These are phyloP conservation scores for Phialemoniopsis sp. DNA, from an alignment of 2,329 filamentous ascomycete species.

Conservation along the genomic window DNA sequence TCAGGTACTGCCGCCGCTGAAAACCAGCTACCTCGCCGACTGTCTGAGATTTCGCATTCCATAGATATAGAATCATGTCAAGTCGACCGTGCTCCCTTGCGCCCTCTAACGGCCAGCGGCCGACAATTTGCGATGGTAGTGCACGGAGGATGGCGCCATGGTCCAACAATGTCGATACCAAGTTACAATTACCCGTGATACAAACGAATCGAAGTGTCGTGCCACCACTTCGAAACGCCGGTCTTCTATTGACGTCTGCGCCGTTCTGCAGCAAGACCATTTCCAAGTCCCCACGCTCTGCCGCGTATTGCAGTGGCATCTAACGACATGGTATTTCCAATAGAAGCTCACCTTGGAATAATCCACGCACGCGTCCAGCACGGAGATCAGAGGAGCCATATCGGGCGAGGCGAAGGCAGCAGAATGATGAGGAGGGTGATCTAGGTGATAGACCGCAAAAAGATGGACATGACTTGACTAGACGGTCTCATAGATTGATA, in stretches of 20 bases:
- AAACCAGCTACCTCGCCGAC: too few relatives aligned
- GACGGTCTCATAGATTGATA: too few relatives aligned
- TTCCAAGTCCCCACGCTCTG: constrained; percentile 7
- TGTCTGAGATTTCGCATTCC: constrained; percentile 1
- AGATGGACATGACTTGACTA: too few relatives aligned
- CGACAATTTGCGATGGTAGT: constrained; percentile 5
- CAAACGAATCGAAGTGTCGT: constrained; percentile 15
- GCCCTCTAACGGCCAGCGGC: constrained; percentile 12
- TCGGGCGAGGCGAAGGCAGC: too few relatives aligned
- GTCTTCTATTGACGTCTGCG: constrained; percentile 11
- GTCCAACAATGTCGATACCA: constrained; percentile 6
- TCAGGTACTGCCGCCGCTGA: too few relatives aligned
- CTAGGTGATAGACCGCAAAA: too few relatives aligned
- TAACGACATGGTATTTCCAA: too few relatives aligned
- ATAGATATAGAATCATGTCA: constrained; percentile 15
- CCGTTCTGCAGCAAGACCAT: constrained; percentile 11
- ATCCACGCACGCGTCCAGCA: too few relatives aligned
- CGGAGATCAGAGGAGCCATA: too few relatives aligned
- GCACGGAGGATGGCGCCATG: constrained; percentile 4
- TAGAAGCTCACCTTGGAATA: too few relatives aligned
- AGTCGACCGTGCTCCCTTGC: constrained; percentile 12
- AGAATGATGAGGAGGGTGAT: too few relatives aligned
- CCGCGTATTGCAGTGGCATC: constrained; percentile 14
- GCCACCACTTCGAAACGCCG: constrained; percentile 5
- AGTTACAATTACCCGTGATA: constrained; percentile 11